Base-by-base conservation (phyloP, 2,329 filamentous ascomycete genomes). In the Aspergillus tubingensis region DNA sequence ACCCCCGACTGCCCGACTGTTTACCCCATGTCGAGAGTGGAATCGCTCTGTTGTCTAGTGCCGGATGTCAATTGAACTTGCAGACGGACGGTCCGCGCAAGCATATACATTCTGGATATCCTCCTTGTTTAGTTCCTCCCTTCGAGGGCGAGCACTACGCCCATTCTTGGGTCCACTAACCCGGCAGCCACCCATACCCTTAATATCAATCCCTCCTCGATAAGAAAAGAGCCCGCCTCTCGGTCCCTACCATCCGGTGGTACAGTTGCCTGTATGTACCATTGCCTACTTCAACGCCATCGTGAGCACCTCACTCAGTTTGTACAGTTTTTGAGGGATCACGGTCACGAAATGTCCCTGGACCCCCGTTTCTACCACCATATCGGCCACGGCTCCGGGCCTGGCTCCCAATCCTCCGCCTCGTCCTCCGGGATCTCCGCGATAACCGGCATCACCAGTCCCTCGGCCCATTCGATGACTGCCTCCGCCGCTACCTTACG, bases 301-400 rank as follows among this genome's bases (percentile, higher is more conserved):
- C 75, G 74, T 64, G 75, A 77, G 60, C 70, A 74, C 68, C 68
- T 77, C 71, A 65, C 71, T 69, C 65, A 73, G 69, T 72, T 73
- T 71, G 68, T 72, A 66, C 74, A 77, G 67, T 72, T 78, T 68
- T 74, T 79, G 70, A 74, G 65, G 61, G 67, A 72, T 47, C 65
- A 68, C 57, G 72, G 70, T 63, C 72, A 70, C 70, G 72, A 75
- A 57, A 79, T 79, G 77, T 71, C 76, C 60, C 68, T 78, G 59
- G 76, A 79, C 62, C 67, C 74, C 62, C 76, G 76, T 59, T 77
- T 78, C 59, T 79, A 74, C 64, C 70, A 71, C 59, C 70, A 72
- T 59, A 65, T 74, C 63, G 68, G 68, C 62, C 68, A 71, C 48
- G 57, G 62, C 57, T 44, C 62, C 27, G 71, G 69, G 15, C 70